Evolutionary conservation across 768 basidiomycete species (phyloP), one percentile per base, ranked within the genome.

Genomic region (Podaxis pistillaris): DNA sequence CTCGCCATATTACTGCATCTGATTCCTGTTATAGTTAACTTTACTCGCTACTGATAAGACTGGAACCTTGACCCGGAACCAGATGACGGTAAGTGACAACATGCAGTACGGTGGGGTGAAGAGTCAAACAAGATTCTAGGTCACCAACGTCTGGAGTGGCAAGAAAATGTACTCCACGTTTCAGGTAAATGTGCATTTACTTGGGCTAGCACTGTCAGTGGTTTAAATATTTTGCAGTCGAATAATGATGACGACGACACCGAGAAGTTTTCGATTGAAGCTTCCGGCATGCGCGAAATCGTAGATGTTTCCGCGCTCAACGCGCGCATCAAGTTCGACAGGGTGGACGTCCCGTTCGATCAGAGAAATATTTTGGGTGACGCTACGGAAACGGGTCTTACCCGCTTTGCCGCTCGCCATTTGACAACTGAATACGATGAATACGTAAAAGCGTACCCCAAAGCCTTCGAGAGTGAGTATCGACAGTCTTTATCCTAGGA

Each of bases 301-400:
- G 81, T 87, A 51, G 84, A 87, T 65, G 84, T 87, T 53, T 81
- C 84, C 12, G 83, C 83, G 0, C 78, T 89, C 59, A 89, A 89
- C 71, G 88, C 87, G 17, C 81, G 85, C 22, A 81, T 89, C 74
- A 88, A 88, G 71, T 89, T 89, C 67, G 86, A 88, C 75, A 83
- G 79, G 68, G 79, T 75, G 1, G 86, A 88, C 68, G 70, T 88
- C 5, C 83, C 86, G 0, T 87, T 89, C 60, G 81, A 83, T 19
- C 74, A 87, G 70, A 79, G 88, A 53, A 72, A 74, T 41, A 87
- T 89, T 58, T 78, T 89, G 19, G 88, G 88, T 4, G 88, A 89
- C 69, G 88, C 88, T n/a, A 89, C 88, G 3, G 88, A 89, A 74
- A 87, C 87, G 17, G 88, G 88, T n/a, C 75, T 89, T 46, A 82